phyloP scores from a whole-genome alignment of 768 basidiomycete species.

The Thelephora ganbajun region DNA sequence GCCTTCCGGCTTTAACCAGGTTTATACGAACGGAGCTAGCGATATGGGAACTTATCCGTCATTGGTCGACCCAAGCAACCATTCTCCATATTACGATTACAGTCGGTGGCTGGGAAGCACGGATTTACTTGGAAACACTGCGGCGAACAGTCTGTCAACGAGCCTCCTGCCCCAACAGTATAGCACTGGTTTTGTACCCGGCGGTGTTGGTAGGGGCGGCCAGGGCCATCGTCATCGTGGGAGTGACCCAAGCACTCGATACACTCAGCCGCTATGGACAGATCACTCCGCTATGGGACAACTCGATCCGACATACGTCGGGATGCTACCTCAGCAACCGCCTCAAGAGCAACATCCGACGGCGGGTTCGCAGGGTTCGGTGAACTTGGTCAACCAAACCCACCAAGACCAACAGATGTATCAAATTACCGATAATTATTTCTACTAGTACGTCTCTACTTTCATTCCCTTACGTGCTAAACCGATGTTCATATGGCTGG shows the following conservation, averaged over 20 bases:
- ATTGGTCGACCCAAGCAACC: not conserved
- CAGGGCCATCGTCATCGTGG: not conserved
- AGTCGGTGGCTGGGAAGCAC: conserved; percentile 1
- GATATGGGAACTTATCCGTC: too few species aligned
- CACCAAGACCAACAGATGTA: too few species aligned
- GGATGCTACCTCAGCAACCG: conserved; percentile 2
- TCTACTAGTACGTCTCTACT: too few species aligned
- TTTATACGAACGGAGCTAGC: too few species aligned
- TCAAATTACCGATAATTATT: too few species aligned
- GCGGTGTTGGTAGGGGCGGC: conserved; percentile 33
- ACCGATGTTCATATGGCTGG: too few species aligned
- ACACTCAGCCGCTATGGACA: conserved; percentile 21
- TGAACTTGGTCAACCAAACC: too few species aligned
- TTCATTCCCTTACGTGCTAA: too few species aligned
- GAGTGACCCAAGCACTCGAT: conserved; percentile 14
- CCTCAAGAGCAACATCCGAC: too few species aligned
- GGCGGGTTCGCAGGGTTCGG: too few species aligned
- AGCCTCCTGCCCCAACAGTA: conserved; percentile 64
- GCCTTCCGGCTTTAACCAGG: conserved; percentile 3
- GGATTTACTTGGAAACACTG: not conserved
- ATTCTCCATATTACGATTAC: not conserved
- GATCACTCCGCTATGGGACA: conserved; percentile 20
- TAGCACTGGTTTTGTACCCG: conserved; percentile 56
- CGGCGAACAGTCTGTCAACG: conserved; percentile 39
- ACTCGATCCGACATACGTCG: conserved; percentile 19